Evolutionary conservation across 2,329 filamentous ascomycete genomes (phyloP).

Genomic region (Aspergillus ochraceus): DNA sequence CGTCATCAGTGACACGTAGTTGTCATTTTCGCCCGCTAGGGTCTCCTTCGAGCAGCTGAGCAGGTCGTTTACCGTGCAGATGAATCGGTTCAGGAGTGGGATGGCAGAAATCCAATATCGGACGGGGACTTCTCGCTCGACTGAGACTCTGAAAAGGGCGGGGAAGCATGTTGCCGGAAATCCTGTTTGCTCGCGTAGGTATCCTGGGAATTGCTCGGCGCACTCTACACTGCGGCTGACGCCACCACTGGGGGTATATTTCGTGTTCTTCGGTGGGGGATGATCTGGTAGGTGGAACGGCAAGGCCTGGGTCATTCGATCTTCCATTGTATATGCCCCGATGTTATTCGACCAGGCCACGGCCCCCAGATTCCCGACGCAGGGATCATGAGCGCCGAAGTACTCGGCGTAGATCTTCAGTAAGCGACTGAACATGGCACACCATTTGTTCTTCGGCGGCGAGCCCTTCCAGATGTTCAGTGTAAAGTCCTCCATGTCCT

Average conservation of each 20-base stretch:
- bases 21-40: background rate
- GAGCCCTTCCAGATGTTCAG: background rate
- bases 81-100: background rate
- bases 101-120: background rate
- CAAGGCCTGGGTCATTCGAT: background rate
- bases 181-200: background rate
- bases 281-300: background rate
- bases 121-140: background rate
- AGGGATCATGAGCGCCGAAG: background rate
- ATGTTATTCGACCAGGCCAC: background rate
- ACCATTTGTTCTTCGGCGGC: background rate
- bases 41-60: background rate
- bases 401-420: background rate
- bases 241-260: background rate
- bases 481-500: background rate
- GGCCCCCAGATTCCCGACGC: background rate
- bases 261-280: background rate
- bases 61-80: background rate
- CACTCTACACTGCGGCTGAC: background rate
- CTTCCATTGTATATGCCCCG: background rate
- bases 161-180: background rate
- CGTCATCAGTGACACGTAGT: background rate
- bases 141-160: background rate
- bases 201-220: background rate
- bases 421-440: background rate